Base-by-base conservation (phyloP, 75 land plant species). In the Chamaecyparis obtusa region DNA sequence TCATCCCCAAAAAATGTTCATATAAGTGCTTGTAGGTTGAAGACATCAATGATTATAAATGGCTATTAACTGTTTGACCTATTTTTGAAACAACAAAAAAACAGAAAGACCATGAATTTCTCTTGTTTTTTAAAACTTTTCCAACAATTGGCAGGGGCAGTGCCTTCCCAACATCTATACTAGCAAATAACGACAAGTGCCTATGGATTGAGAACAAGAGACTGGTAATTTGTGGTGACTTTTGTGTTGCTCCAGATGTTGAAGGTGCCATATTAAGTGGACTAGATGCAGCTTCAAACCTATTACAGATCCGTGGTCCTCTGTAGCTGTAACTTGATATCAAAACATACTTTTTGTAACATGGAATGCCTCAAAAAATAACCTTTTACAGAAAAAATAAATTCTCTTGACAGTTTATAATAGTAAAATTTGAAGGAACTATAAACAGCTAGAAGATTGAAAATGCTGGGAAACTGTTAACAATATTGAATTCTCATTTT, bases 251-350 rank as follows among this genome's bases (percentile, higher is more conserved):
- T 60, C 94, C 96, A 48, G 89, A 85, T 83, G 93, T 96, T 69
- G 94, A 96, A 89, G 93, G 95, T 82, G 98, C 98, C 17, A 88
- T 96, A 36, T 86, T 92, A 21, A 96, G 98, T 87, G 96, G 98
- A 64, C 77, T 93, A 14, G 84, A 89, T 43, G 96, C 94, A 55
- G 93, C 96, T 51, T 88, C 91, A 48, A 93, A 92, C 44, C 33
- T 93, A 64, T 64, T 83, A 41, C 89, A 89, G 56, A 21, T 21
- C 35, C 44, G 19, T 6, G 19, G 43, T 78, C 9, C 44, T 78
- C 44, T 41, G 43, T 78, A 78, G 78, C 36, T 30, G 6, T 19
- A 57, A 36, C 43, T 78, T 9, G 2, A 41, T 39, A 39, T 78
- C 9, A 78, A 16, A 7, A 14, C 9, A 78, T 16, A 21, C 44